Conservation (phyloP, 2,329 filamentous ascomycete species). For the Apiospora phragmitis region DNA sequence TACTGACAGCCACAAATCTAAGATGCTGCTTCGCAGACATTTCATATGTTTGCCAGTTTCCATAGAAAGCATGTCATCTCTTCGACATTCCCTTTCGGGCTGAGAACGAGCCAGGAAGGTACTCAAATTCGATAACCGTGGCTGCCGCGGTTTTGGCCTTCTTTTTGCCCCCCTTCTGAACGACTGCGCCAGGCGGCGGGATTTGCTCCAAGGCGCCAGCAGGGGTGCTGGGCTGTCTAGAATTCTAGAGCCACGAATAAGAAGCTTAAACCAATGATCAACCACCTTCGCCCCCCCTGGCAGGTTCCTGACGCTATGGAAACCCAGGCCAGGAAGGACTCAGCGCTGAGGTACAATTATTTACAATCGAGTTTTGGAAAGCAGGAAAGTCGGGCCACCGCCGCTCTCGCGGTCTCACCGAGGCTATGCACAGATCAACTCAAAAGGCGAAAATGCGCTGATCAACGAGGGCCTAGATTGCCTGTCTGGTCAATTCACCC, state of each 20-base stretch:
- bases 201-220: not conserved
- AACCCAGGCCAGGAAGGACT: not conserved
- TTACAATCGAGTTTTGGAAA: not conserved
- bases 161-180: not conserved
- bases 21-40: no score
- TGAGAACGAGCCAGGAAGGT: not conserved
- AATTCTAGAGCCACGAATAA: not conserved
- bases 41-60: no score
- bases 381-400: not conserved
- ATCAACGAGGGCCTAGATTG: no score
- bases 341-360: not conserved
- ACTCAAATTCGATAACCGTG: not conserved
- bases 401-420: no score
- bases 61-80: not conserved
- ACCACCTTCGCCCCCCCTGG: not conserved
- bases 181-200: not conserved
- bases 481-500: no score
- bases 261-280: conserved; percentile 8
- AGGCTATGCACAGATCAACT: not conserved
- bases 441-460: no score
- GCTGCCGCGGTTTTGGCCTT: not conserved
- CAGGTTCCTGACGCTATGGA: not conserved
- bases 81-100: not conserved
- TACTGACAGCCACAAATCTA: not conserved
- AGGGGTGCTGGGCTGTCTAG: not conserved